A percentile compares a stretch with the other conserved stretches of the same genome.
Evolutionary conservation across 192 early-diverging fungal species (phyloP).

Genomic region (Umbelopsis sp.): DNA sequence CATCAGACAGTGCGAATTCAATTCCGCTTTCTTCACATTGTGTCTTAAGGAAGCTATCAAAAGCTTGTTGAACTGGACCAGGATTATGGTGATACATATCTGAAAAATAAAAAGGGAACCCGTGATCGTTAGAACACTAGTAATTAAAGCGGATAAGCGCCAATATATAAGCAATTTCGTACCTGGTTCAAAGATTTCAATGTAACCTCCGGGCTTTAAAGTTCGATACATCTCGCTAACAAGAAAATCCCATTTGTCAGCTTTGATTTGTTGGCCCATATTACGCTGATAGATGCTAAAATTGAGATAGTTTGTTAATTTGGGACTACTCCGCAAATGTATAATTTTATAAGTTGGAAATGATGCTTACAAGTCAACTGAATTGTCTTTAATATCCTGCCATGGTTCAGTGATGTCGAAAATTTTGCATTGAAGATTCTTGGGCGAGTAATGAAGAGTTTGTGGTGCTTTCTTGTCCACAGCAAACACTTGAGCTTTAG

Average conservation of each 20-base stretch:
- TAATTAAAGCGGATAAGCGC: background rate
- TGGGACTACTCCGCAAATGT: background rate
- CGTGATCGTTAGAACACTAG: background rate
- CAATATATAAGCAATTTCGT: background rate
- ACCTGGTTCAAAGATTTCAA: conserved; percentile 37
- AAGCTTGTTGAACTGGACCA: conserved; percentile 40
- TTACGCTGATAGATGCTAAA: conserved; percentile 40
- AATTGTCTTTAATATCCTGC: conserved; percentile 27
- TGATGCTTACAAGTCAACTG: conserved; percentile 38
- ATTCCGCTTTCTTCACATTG: conserved; percentile 28
- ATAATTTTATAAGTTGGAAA: background rate
- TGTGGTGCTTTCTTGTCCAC: conserved; percentile 28
- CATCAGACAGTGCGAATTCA: conserved; percentile 24
- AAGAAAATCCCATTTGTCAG: conserved; percentile 31
- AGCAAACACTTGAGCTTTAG: conserved; percentile 27
- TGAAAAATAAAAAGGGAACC: background rate
- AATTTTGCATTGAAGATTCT: conserved; percentile 31
- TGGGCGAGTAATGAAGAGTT: conserved; percentile 26
- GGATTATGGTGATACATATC: conserved; percentile 38
- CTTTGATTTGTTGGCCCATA: conserved; percentile 26
- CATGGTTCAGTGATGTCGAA: conserved; percentile 33
- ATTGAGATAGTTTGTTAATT: background rate
- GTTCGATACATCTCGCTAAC: conserved; percentile 33
- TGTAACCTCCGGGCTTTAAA: conserved; percentile 41
- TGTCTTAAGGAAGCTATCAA: conserved; percentile 28